Evolutionary conservation across 768 basidiomycete species (phyloP), one percentile per base, ranked within the genome.

Genomic region (Leccinum subgranulosum): DNA sequence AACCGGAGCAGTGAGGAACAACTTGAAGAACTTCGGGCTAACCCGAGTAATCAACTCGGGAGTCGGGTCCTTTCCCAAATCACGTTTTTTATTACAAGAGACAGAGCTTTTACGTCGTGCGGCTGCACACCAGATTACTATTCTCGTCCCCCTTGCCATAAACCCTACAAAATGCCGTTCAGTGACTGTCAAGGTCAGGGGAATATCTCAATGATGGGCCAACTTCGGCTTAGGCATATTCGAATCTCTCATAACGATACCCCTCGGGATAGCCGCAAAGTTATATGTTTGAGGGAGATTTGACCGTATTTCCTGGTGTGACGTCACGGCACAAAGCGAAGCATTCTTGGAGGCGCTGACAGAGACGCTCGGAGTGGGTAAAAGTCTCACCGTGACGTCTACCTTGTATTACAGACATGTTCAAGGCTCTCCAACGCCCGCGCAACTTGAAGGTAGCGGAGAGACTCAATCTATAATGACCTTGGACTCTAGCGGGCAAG

Each of bases 121-220:
- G 12, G 21, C n/a, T n/a, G 27, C 27, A 39, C 17, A 39, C 17
- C 21, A 34, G 31, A 57, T 51, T 58, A 29, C 31, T 29, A 10
- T n/a, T 19, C 2, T 53, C 33, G 17, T 14, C 29, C 21, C 19
- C 6, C 19, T 19, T 39, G 54, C 4, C 15, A 45, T 36, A 27
- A 23, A 23, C 15, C 33, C 51, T 52, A 52, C 19, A 52, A 53
- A 53, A 56, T 41, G 55, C 55, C 41, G 25, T 54, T 41, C n/a
- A 29, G 28, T 11, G 39, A n/a, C n/a, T n/a, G n/a, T n/a, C n/a
- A n/a, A n/a, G n/a, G 14, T n/a, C 4, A 23, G 15, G 15, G 45
- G 43, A 17, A 11, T 12, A 49, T 43, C n/a, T 48, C 28, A 46
- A 46, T 58, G 17, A 31, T 19, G 23, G n/a, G n/a, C 25, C 19